phyloP scores from a whole-genome alignment of 2,329 filamentous ascomycete species.

The Trichoderma asperellum region DNA sequence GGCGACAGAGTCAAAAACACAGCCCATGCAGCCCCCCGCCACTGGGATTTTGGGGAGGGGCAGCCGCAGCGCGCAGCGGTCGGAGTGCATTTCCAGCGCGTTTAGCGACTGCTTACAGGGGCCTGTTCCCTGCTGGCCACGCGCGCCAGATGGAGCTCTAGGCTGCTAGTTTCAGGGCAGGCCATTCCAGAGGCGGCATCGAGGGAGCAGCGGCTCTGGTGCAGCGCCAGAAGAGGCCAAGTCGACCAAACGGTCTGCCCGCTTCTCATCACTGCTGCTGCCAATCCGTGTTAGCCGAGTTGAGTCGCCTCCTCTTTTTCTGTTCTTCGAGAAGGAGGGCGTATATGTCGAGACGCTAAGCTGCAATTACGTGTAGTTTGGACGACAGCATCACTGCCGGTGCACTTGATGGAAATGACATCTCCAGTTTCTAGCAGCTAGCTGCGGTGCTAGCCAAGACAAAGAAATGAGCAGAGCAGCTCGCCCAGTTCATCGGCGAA shows the following conservation, averaged over 20 bases:
- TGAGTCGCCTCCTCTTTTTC: background rate
- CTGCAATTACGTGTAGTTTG: background rate
- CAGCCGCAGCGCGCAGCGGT: background rate
- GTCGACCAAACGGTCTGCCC: background rate
- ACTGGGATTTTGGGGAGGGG: background rate
- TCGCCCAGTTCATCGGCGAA: background rate
- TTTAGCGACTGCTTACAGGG: constrained; percentile 9
- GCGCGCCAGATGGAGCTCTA: constrained; percentile 13
- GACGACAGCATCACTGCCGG: background rate
- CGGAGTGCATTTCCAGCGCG: background rate
- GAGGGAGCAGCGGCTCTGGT: background rate
- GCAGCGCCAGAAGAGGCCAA: background rate
- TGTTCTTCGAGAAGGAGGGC: background rate
- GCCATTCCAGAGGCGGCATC: background rate
- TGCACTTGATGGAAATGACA: background rate
- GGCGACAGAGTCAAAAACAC: no score
- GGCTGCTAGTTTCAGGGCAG: background rate
- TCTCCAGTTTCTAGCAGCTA: background rate
- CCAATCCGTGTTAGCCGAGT: background rate
- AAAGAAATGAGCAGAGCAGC: background rate
- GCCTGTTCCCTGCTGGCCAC: constrained; percentile 6
- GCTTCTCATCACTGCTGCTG: background rate
- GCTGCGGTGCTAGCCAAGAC: background rate
- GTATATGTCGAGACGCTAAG: background rate
- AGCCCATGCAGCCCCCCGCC: background rate